phyloP scores from a whole-genome alignment of 2,329 filamentous ascomycete species.

The Podosphaera xanthii region DNA sequence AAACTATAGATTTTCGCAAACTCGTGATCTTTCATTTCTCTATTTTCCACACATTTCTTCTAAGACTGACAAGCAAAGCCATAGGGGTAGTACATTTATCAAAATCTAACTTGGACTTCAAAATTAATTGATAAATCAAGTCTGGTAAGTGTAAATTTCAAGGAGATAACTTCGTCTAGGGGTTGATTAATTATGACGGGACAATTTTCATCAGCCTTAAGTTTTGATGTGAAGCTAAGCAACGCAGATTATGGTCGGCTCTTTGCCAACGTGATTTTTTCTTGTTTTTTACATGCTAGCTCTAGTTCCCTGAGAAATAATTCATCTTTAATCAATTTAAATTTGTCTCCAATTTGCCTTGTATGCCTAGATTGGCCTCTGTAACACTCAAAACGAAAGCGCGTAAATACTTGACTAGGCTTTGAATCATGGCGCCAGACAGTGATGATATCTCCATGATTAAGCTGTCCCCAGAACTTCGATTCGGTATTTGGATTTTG shows the following conservation, averaged over 20 bases:
- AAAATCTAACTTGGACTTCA: too few relatives aligned
- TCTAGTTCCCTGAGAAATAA: constrained; percentile 10
- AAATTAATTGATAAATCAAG: too few relatives aligned
- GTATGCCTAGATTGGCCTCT: constrained; percentile 11
- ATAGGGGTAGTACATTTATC: too few relatives aligned
- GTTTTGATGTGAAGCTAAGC: too few relatives aligned
- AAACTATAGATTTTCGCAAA: too few relatives aligned
- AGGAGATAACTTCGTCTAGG: too few relatives aligned
- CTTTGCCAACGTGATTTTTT: constrained; percentile 6
- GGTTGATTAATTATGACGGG: too few relatives aligned
- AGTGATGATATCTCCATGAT: constrained; percentile 54
- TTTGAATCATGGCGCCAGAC: constrained; percentile 35
- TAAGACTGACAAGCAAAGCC: too few relatives aligned
- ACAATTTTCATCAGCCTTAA: too few relatives aligned
- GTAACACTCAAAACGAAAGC: constrained; percentile 14
- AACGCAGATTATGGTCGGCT: neutral
- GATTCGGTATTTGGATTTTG: constrained; percentile 28
- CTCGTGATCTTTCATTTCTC: too few relatives aligned
- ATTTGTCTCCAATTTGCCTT: constrained; percentile 6
- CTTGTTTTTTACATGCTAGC: constrained; percentile 7
- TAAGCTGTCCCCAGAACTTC: constrained; percentile 41
- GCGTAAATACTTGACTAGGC: constrained; percentile 4
- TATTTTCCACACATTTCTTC: too few relatives aligned
- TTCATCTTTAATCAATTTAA: constrained; percentile 7
- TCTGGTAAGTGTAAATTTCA: too few relatives aligned